phyloP scores from a whole-genome alignment of 2,329 filamentous ascomycete species.

The Epichloe bromicola region DNA sequence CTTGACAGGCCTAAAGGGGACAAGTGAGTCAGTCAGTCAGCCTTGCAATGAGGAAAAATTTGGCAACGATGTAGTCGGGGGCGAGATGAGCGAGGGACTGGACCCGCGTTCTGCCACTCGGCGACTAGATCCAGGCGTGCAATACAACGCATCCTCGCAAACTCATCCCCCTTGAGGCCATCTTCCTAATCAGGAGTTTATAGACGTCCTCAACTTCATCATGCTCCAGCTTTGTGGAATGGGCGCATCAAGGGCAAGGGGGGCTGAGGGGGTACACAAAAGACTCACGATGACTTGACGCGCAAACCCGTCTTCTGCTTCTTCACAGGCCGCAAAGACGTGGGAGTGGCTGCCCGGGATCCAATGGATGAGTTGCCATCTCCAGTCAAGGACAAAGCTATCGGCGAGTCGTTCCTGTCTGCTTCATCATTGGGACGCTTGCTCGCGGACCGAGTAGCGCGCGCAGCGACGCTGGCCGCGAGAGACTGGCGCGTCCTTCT shows the following conservation, averaged over 20 bases:
- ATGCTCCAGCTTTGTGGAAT: neutral
- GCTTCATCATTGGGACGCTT: conserved; percentile 44
- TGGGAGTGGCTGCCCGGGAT: conserved; percentile 50
- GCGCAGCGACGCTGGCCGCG: conserved; percentile 21
- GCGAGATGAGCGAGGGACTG: too few species aligned
- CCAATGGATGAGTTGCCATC: conserved; percentile 33
- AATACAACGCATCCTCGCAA: neutral
- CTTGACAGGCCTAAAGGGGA: conserved; percentile 49
- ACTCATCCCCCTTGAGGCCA: neutral
- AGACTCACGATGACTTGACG: conserved; percentile 56
- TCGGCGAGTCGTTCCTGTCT: conserved; percentile 40
- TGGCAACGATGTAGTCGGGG: neutral
- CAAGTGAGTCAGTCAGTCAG: neutral
- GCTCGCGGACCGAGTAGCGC: conserved; percentile 35
- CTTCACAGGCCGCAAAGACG: conserved; percentile 41
- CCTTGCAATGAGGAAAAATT: neutral
- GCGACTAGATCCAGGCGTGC: neutral
- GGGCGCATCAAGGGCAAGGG: neutral
- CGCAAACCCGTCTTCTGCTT: conserved; percentile 48
- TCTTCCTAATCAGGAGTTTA: neutral
- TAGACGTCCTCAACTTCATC: neutral
- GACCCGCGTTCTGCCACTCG: neutral
- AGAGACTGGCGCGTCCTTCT: conserved; percentile 24
- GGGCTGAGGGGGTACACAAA: neutral
- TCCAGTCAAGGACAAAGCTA: conserved; percentile 34